phyloP scores from a whole-genome alignment of 2,329 filamentous ascomycete species.

The Fusarium hostae region DNA sequence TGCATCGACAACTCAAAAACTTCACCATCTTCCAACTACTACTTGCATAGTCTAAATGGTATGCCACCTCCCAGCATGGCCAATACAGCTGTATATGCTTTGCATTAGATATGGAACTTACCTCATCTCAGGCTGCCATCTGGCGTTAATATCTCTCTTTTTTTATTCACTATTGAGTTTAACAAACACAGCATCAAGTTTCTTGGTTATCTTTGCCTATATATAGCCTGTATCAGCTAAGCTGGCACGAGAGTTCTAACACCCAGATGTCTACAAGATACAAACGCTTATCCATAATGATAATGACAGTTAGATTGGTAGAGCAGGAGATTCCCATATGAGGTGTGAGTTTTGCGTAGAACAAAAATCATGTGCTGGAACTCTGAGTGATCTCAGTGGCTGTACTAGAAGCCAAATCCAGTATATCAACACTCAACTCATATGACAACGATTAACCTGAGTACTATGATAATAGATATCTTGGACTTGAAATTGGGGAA shows the following conservation, averaged over 20 bases:
- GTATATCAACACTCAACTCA: too few species aligned
- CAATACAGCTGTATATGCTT: not conserved
- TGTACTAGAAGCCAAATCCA: not conserved
- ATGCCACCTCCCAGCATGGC: not conserved
- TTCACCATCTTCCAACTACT: not conserved
- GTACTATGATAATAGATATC: too few species aligned
- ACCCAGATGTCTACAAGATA: too few species aligned
- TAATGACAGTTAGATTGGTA: not conserved
- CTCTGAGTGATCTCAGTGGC: not conserved
- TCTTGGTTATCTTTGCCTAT: fast-evolving
- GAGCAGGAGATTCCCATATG: fast-evolving
- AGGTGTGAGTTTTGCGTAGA: not conserved
- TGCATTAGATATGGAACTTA: fast-evolving
- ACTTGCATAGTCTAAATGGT: fast-evolving
- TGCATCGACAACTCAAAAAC: fast-evolving
- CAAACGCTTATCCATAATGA: too few species aligned
- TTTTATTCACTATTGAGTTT: too few species aligned
- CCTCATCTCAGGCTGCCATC: fast-evolving
- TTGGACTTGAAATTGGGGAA: too few species aligned
- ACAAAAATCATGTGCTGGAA: too few species aligned
- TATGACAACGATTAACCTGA: too few species aligned
- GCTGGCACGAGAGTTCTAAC: too few species aligned
- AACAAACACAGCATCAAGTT: fast-evolving
- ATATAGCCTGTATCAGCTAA: not conserved
- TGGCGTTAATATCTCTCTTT: not conserved